Base-by-base conservation (phyloP, 352 stramenopile genomes). In the Phytophthora melonis region DNA sequence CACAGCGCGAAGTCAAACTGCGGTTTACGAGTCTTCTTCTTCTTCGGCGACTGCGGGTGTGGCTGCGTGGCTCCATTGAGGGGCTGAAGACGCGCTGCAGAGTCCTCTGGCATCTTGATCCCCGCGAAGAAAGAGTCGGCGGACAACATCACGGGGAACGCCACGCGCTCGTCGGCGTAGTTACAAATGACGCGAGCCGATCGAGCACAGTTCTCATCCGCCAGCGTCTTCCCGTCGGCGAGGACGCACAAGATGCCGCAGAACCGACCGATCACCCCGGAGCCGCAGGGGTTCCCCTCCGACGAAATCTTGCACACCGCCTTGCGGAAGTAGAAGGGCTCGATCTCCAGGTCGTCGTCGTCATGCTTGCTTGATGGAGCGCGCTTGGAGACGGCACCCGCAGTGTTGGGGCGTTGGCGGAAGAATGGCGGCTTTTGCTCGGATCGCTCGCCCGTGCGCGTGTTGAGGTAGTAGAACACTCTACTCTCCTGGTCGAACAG, bases 391-490 rank as follows among this genome's bases (percentile, higher is more conserved):
- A 27, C 19, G 19, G 10, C 25, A 8, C 55, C 21, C 11, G 67
- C 67, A 56, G 67, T 76, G 5, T 63, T 18, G 69, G 71, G 52
- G 45, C 64, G 34, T 74, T 61, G 47, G 14, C 83, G 72, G 41
- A 92, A 78, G 25, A 91, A 91, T 18, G 74, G 68, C 0, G 86
- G 86, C 25, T 86, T 87, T 8, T 80, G 70, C 19, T 81, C 65
- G 3, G 78, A 82, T 2, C 58, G 69, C 14, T 79, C 73, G 14
- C 83, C 83, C 6, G 74, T 90, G 25, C 68, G 78, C 0, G 86
- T 91, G 72, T 93, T 88, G 50, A 91, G 67, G 65, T 93, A 93
- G 73, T 89, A 93, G 53, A 90, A 93, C 5, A 80, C 85, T 52
- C 78, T 63, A 9, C 72, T 86, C 3, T 74, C 54, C 0, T 53